A percentile compares a stretch with the other conserved stretches of the same genome.
Conservation (phyloP, 768 basidiomycete species). For the Mycena floridula region DNA sequence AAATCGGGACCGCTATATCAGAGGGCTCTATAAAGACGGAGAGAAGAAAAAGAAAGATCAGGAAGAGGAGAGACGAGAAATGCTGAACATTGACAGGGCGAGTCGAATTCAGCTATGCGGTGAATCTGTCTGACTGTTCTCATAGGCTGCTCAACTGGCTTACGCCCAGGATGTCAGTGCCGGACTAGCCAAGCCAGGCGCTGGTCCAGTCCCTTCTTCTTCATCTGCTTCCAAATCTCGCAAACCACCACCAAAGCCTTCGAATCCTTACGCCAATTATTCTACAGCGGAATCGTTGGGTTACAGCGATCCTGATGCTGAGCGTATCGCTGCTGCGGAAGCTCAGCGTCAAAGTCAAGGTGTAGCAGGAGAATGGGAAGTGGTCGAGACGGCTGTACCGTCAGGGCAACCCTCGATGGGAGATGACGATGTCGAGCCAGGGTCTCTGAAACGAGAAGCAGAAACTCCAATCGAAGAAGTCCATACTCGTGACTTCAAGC, state of each 20-base stretch:
- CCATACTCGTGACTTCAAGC: constrained; percentile 56
- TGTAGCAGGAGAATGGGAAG: constrained; percentile 72
- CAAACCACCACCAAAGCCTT: constrained; percentile 38
- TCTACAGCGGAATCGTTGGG: constrained; percentile 84
- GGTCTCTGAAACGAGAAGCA: constrained; percentile 30
- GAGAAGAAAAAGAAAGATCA: constrained; percentile 54
- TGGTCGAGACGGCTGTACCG: constrained; percentile 42
- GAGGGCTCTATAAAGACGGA: constrained; percentile 89
- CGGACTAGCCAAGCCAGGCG: constrained; percentile 35
- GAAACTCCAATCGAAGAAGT: constrained; percentile 37
- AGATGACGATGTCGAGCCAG: constrained; percentile 12
- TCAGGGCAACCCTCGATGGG: constrained; percentile 6
- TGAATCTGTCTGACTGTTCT: background rate
- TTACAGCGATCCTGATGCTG: constrained; percentile 70
- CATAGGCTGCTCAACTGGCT: constrained; percentile 72
- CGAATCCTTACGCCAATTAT: constrained; percentile 77
- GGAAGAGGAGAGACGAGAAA: background rate
- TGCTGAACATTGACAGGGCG: constrained; percentile 71
- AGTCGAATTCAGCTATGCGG: constrained; percentile 7
- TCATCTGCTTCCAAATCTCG: background rate
- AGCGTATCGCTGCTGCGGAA: constrained; percentile 52
- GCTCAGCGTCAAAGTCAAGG: constrained; percentile 60
- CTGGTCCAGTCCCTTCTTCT: background rate
- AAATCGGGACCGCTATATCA: constrained; percentile 86
- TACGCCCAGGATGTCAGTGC: constrained; percentile 74